Base-by-base conservation (phyloP, 139 green algal species). In the Diplosphaera chodatii region DNA sequence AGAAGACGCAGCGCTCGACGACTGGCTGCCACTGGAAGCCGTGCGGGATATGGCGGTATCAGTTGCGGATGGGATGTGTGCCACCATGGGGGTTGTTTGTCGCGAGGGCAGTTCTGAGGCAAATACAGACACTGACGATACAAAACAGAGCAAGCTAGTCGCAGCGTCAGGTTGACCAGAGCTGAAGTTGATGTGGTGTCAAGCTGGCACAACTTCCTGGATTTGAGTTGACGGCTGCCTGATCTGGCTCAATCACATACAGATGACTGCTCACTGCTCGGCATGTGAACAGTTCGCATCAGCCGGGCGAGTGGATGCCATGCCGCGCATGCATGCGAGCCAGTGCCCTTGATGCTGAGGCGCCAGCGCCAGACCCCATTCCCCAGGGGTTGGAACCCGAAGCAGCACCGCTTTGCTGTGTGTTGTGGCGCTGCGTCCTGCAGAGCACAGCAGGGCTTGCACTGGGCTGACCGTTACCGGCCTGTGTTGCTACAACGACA, bases 21-120 rank as follows among this genome's bases (percentile, higher is more conserved):
- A 83, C 69, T 83, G 69, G 72, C 64, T 87, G 66, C 82, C 82
- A 6, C 66, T 85, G 27, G 37, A 70, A 4, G 68, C 77, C 29
- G 68, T 85, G n/a, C 59, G 63, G 4, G 79, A 85, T 20, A 68
- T 87, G 32, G 41, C 56, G 40, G 21, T 15, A 22, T 15, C 22
- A 21, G 32, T 83, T 22, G 74, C 68, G 37, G 56, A 31, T 16
- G 69, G 75, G 40, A 64, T 74, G 10, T 10, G 18, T 25, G 55
- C 70, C 30, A 40, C 85, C 28, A 77, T 87, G 73, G 28, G 33
- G 2, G 82, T 81, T 33, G 75, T 84, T 22, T 84, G 63, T 56
- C 71, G 75, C 33, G 41, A 4, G 13, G 48, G 48, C 48, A 25
- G 13, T 3, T 3, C 48, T 18, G 48, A n/a, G 13, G 48, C 10